Evolutionary conservation across 2,329 filamentous ascomycete genomes (phyloP).

Genomic region (Cadophora malorum): DNA sequence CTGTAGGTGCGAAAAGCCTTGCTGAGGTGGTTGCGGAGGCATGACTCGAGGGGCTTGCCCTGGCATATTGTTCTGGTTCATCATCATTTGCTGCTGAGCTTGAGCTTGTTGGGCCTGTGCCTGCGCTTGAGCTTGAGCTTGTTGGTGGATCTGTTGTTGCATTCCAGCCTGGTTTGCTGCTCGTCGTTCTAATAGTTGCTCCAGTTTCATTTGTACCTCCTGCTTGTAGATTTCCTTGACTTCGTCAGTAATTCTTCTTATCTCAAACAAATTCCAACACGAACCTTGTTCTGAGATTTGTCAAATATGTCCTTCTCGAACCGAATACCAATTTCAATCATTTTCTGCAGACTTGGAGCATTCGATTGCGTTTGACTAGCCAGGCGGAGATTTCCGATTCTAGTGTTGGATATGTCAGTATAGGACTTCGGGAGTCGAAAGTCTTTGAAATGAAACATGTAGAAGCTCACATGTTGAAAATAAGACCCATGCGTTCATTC

Average conservation of each 20-base stretch:
- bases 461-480: conserved; percentile 43
- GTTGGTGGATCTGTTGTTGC: conserved; percentile 54
- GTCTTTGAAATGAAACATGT: background rate
- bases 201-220: conserved; percentile 39
- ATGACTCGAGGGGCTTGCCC: conserved; percentile 57
- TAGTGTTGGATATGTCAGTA: conserved; percentile 29
- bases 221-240: conserved; percentile 40
- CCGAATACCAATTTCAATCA: conserved; percentile 42
- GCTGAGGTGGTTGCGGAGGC: conserved; percentile 56
- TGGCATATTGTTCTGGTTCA: conserved; percentile 59
- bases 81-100: conserved; percentile 57
- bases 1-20: conserved; percentile 63
- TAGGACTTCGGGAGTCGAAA: background rate
- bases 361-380: conserved; percentile 37
- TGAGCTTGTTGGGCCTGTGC: conserved; percentile 49
- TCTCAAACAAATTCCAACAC: conserved; percentile 4
- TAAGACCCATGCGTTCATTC: conserved; percentile 42
- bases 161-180: conserved; percentile 40
- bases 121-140: conserved; percentile 51
- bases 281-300: conserved; percentile 41
- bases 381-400: conserved; percentile 42
- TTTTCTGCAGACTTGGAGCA: conserved; percentile 35
- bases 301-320: conserved; percentile 44
- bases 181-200: conserved; percentile 41
- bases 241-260: conserved; percentile 29